Base-by-base conservation (phyloP, 345 rosid genomes). In the Camelina hispida region DNA sequence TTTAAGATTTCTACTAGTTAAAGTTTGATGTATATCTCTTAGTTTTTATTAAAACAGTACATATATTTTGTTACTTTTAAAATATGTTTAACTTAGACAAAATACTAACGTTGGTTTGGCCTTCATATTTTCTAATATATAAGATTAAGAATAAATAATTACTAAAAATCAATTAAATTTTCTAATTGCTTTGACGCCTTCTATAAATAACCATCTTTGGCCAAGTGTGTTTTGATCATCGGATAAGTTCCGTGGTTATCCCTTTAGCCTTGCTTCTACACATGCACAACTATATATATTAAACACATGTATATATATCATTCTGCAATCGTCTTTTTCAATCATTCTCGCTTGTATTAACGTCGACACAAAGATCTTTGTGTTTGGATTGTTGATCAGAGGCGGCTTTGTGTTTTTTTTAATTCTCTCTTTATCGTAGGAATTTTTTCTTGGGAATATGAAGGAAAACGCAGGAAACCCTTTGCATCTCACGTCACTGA, bases 401-500 rank as follows among this genome's bases (percentile, higher is more conserved):
- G 62, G 61, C 43, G 43, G 69, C 48, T 48, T 51, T 38, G 15
- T 38, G 5, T 20, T 2, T 13, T 3, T 12, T 9, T 13, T 0
- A 28, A 28, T 28, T 9, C 16, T 46, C 7, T 15, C 51, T 2
- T 2, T 11, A 6, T 51, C 60, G 30, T 51, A 30, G 43, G 71
- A 34, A 35, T 17, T 28, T 28, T 72, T 57, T 52, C 65, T 62
- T 40, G 48, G 18, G 61, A 16, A 65, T 44, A 77, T 55, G 76
- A 76, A 73, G 67, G 79, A 68, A 66, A 63, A 17, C 66, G 59
- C 70, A 68, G 81, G 73, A 69, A 89, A 86, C 76, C 96, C 95
- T 52, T 80, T 90, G 34, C 74, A 74, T 37, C 83, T 90, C 13
- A 91, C 83, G 82, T 86, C 88, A 10, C 66, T 91, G 68, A 91